Evolutionary conservation across 768 basidiomycete species (phyloP), one percentile per base, ranked within the genome.

Genomic region (Dacryopinax primogenitus): DNA sequence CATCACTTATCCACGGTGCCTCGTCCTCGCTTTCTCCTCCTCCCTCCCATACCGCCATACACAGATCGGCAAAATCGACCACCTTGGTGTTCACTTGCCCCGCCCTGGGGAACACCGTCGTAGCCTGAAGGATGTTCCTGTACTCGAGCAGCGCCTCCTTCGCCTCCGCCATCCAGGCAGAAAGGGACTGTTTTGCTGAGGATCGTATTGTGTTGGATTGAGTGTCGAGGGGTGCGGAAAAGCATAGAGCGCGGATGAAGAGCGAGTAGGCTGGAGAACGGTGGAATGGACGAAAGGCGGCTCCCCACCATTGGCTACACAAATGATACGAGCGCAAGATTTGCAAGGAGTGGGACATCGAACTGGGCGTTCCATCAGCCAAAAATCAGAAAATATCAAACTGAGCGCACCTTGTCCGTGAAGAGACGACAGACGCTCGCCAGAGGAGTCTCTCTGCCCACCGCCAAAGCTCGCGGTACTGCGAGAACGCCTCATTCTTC

Each of bases 401-500:
- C 77, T 77, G 47, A 76, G 71, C 70, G 4, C 66, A 63, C 61
- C 75, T 77, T 0, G 76, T 74, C 15, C 80, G 79, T 1, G 89
- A 77, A 16, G 84, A 81, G 0, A 92, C 74, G 1, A 88, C 76
- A 44, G 89, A 80, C 1, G 85, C 85, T n/a, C 93, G 82, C 78
- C 88, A 88, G n/a, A 93, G 77, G 26, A 90, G 79, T 21, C 85
- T 80, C 69, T 95, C 91, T 1, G 83, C 78, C 88, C 90, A 93
- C 62, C 92, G 80, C 80, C 90, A 92, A 11, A 94, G 79, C 70
- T 97, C 93, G 6, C 87, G 86, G 64, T 88, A 84, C 51, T 81
- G 81, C 2, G 76, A 72, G 69, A 92, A 92, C 3, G 84, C 78
- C 1, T 81, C 75, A 79, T 64, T 79, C 79, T n/a, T 77, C 70